Evolutionary conservation across 1,284 basidiomycete species (phyloP), one percentile per base, ranked within the genome.

Genomic region (Tilletia setariae): DNA sequence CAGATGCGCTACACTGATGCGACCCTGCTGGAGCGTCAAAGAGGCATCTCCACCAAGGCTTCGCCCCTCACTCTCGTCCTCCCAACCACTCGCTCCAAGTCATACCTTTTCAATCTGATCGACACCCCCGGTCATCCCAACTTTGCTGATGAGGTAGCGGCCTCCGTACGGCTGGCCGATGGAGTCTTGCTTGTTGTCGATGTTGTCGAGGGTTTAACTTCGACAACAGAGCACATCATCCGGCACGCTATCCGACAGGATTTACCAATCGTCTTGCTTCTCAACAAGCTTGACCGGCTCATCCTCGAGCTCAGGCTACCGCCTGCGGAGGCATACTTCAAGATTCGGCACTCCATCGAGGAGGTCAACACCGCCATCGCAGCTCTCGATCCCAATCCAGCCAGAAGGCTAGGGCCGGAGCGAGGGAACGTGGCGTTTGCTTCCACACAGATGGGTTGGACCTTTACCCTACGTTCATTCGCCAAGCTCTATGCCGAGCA

Each of bases 111-210:
- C 71, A 95, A 99, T 84, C 83, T 98, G 49, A 90, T 98, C 79
- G 96, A 99, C 84, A 98, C 96, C 0, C 96, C 96, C 0, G 96
- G 96, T 30, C 96, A 99, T 81, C 91, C 94, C 71, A 98, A 98
- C 84, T 98, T 99, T 83, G 70, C 75, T 66, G 96, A 98, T 81
- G 96, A 99, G 84, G 93, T 95, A 15, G 94, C 94, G 4, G 89
- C 90, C 21, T 87, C 91, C 2, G 88, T 94, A 68, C 88, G 95
- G 44, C 85, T 98, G 28, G 90, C 88, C n/a, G 96, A 99, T 81
- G 96, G 96, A 66, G 90, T 97, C 44, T 83, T 98, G 1, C 85
- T 99, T 16, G 94, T 98, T 0, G 79, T 82, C 16, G 80, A 82
- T 67, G 79, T 79, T 0, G 75, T 81, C 19, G 80, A 82, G 51